These are phyloP conservation scores for Neofusicoccum umdonicola DNA, from an alignment of 2,329 filamentous ascomycete genomes.

Conservation along the genomic window DNA sequence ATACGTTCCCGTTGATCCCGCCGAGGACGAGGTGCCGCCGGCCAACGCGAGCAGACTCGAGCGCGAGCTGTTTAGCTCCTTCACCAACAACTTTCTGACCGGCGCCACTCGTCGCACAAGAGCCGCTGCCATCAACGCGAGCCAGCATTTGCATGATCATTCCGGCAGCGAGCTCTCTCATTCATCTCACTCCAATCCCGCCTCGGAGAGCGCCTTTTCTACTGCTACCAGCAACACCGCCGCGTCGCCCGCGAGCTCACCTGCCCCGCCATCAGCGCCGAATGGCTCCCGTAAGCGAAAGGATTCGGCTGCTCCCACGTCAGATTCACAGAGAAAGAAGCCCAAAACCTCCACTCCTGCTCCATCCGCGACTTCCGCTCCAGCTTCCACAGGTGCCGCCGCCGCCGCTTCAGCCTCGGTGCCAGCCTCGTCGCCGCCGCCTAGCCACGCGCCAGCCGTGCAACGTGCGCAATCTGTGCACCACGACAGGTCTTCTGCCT, in stretches of 20 bases:
- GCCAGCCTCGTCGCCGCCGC: not conserved
- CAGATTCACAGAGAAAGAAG: slow-evolving; percentile 8
- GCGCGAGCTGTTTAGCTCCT: slow-evolving; percentile 15
- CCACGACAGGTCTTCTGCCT: not conserved
- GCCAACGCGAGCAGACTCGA: slow-evolving; percentile 8
- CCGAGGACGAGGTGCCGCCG: slow-evolving; percentile 15
- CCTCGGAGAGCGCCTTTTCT: slow-evolving; percentile 10
- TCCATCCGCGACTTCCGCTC: slow-evolving; percentile 1
- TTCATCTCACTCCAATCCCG: not conserved
- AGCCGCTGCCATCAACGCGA: not conserved
- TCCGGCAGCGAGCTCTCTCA: not conserved
- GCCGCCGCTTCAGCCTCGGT: not conserved
- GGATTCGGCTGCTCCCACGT: slow-evolving; percentile 11
- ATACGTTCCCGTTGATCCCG: slow-evolving; percentile 14
- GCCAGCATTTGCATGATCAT: slow-evolving; percentile 10
- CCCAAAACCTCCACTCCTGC: not conserved
- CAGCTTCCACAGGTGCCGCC: not conserved
- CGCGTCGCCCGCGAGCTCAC: slow-evolving; percentile 14
- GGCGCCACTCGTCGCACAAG: slow-evolving; percentile 12
- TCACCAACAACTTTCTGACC: slow-evolving; percentile 14
- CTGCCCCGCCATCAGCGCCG: not conserved
- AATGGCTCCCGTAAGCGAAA: slow-evolving; percentile 11
- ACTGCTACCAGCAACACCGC: slow-evolving; percentile 3
- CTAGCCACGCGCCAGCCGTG: not conserved
- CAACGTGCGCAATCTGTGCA: not conserved